Evolutionary conservation across 192 early-diverging fungal species (phyloP), one percentile per base, ranked within the genome.

Genomic region (Coemansia sp.): DNA sequence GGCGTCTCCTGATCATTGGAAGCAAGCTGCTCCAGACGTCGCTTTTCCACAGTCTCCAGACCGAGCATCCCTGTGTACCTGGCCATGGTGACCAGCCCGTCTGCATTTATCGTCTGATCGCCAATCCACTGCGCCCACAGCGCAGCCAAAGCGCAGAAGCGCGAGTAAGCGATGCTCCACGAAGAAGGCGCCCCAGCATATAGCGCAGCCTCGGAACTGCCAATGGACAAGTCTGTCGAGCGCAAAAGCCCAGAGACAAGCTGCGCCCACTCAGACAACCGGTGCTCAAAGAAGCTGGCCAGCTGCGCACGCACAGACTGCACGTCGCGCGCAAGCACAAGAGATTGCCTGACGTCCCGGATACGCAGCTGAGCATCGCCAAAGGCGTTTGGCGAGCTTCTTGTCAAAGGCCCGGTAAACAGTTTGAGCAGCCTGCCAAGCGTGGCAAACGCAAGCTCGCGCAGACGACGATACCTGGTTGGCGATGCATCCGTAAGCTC

Each of bases 121-220:
- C 68, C 80, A 16, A 77, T 40, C 74, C 74, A 82, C 48, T 73
- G 64, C 28, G 71, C 71, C 75, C 75, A 82, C 14, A 70, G 34
- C 12, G 71, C 75, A 8, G 67, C 63, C 42, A 77, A 17, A 18
- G 60, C 66, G 22, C 80, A 82, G 28, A 74, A 34, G 40, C 78
- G 69, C 30, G 73, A 51, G 32, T 81, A 80, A 0, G 55, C 72
- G 56, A 73, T 80, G 36, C 58, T 60, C 72, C 68, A 68, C 11
- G 66, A 64, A 10, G 69, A 59, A 17, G 77, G 72, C 25, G 72
- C 68, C 1, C 22, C 64, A 16, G 20, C 5, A 8, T 66, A 67
- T 25, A 45, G 61, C 48, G 17, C 54, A 31, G 42, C 42, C 8
- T 45, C 42, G 16, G 42, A 14, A 14, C 8, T 45, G 42, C 16